Conservation (phyloP, 305 asterid genomes). For the Solanum hybrid region DNA sequence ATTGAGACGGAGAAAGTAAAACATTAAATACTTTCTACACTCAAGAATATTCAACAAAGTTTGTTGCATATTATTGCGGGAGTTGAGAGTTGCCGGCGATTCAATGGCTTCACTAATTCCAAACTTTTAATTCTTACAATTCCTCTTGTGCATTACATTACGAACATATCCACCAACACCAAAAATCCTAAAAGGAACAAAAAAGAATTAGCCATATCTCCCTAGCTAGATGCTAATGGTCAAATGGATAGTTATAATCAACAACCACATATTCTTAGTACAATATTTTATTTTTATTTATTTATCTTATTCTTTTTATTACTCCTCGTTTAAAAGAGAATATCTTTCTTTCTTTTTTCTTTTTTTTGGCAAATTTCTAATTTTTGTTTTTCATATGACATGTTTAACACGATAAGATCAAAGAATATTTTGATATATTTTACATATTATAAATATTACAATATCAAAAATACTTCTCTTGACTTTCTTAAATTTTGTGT, state of each 20-base stretch:
- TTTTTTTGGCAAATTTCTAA: too few relatives aligned
- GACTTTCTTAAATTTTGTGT: too few relatives aligned
- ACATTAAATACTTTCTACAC: too few relatives aligned
- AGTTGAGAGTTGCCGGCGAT: neutral
- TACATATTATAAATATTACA: too few relatives aligned
- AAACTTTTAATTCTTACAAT: neutral
- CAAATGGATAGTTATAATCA: neutral
- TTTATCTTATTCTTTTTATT: too few relatives aligned
- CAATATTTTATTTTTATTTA: too few relatives aligned
- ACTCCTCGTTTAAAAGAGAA: too few relatives aligned
- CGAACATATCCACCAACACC: neutral
- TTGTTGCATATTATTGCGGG: neutral
- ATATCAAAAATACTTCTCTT: too few relatives aligned
- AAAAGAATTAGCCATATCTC: neutral
- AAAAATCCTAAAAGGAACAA: neutral
- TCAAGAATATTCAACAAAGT: neutral
- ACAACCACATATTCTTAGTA: neutral
- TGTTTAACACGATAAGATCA: too few relatives aligned
- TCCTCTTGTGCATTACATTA: neutral
- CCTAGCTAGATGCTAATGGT: neutral
- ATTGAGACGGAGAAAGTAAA: too few relatives aligned
- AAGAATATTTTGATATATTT: neutral
- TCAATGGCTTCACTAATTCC: neutral
- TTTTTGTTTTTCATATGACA: too few relatives aligned
- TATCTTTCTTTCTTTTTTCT: too few relatives aligned